Evolutionary conservation across 1,284 basidiomycete genomes (phyloP).

Genomic region (Leccinum angustisporum): DNA sequence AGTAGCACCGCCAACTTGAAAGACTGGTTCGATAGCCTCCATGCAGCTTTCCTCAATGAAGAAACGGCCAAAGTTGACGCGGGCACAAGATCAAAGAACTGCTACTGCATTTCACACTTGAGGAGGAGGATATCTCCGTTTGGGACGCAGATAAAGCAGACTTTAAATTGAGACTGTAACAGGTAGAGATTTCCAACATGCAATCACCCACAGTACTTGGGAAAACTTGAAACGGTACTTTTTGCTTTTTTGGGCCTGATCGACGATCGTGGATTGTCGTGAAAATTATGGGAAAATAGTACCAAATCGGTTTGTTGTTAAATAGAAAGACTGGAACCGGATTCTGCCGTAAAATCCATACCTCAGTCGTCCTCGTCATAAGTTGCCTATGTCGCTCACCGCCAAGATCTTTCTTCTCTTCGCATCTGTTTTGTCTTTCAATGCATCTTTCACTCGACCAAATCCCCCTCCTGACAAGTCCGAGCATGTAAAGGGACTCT

Average conservation of each 20-base stretch:
- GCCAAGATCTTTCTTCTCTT: neutral
- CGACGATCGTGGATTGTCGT: no score
- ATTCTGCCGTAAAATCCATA: no score
- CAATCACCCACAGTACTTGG: no score
- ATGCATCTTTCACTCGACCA: neutral
- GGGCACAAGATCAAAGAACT: neutral
- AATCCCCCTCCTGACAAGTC: neutral
- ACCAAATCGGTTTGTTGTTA: no score
- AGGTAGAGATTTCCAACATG: no score
- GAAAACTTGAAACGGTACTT: neutral
- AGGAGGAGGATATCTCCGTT: neutral
- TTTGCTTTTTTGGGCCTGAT: no score
- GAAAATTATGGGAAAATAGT: no score
- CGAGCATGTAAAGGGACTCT: neutral
- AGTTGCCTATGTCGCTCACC: neutral
- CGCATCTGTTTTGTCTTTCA: neutral
- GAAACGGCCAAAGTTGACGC: neutral
- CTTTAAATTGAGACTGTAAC: no score
- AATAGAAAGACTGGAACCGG: no score
- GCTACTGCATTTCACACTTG: neutral
- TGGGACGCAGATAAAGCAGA: neutral
- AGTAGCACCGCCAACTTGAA: no score
- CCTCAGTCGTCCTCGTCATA: no score
- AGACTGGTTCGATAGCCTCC: neutral
- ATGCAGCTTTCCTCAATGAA: neutral